Evolutionary conservation across 306 rosid species (phyloP).

Genomic region (Sophora flavescens): DNA sequence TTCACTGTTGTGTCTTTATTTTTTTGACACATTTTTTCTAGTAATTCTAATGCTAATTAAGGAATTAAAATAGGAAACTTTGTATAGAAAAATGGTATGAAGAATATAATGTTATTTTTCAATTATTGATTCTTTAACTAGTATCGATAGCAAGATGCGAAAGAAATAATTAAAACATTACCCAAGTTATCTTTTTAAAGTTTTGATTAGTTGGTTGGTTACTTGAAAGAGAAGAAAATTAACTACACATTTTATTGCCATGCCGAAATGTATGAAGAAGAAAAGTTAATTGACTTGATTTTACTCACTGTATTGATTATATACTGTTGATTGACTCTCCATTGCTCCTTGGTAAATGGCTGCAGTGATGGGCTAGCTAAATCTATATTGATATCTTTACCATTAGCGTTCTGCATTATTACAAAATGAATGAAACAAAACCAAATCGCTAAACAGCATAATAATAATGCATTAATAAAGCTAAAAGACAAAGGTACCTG

Average conservation of each 20-base stretch:
- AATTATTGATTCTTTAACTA: no score
- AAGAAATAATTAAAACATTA: no score
- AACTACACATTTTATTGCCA: not conserved
- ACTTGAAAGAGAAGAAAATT: not conserved
- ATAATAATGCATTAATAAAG: not conserved
- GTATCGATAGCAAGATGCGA: no score
- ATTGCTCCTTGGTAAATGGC: conserved; percentile 77
- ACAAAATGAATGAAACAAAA: not conserved
- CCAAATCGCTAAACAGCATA: not conserved
- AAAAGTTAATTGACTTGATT: not conserved
- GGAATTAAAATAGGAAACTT: no score
- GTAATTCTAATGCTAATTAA: no score
- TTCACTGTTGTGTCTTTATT: no score
- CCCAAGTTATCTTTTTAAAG: no score
- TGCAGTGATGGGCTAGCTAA: conserved; percentile 74
- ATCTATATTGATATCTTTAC: conserved; percentile 50
- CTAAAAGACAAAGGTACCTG: conserved; percentile 49
- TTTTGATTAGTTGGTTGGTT: not conserved
- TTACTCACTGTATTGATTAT: conserved; percentile 71
- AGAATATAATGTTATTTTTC: no score
- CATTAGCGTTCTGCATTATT: conserved; percentile 55
- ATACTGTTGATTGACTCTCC: conserved; percentile 77
- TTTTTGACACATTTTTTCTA: not conserved
- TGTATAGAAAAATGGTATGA: no score
- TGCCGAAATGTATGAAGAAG: not conserved